Percentiles rank a stretch among this genome's conserved stretches.
Evolutionary conservation across 257 asterid genomes (phyloP).

Genomic region (Henckelia pumila): DNA sequence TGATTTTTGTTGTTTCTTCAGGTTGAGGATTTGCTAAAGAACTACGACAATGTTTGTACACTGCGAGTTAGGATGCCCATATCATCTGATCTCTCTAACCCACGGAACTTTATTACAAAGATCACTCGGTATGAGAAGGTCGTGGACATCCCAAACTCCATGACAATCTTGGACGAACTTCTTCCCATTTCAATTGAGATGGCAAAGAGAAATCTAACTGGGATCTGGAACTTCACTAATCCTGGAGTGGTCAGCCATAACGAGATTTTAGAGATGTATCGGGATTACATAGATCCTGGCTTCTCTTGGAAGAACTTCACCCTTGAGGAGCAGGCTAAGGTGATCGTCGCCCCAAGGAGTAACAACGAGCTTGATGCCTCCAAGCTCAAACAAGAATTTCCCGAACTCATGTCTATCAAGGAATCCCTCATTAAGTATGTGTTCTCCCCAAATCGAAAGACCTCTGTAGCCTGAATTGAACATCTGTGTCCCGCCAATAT

Average conservation of each 20-base stretch:
- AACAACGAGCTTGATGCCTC: constrained; percentile 74
- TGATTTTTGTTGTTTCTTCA: constrained; percentile 24
- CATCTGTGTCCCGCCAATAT: background rate
- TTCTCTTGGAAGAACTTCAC: constrained; percentile 68
- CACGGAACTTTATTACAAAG: constrained; percentile 83
- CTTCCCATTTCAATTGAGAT: constrained; percentile 81
- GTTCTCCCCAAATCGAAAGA: constrained; percentile 70
- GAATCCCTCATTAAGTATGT: constrained; percentile 66
- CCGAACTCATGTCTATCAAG: constrained; percentile 60
- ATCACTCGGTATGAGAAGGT: constrained; percentile 67
- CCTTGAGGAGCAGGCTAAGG: constrained; percentile 90
- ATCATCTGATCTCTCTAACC: constrained; percentile 66
- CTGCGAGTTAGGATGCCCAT: constrained; percentile 85
- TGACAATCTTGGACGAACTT: constrained; percentile 82
- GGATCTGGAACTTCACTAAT: constrained; percentile 78
- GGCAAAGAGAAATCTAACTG: constrained; percentile 82
- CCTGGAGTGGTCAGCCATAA: constrained; percentile 88
- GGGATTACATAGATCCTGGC: constrained; percentile 57
- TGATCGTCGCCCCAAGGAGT: constrained; percentile 75
- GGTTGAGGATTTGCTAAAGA: constrained; percentile 76
- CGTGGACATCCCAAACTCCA: constrained; percentile 79
- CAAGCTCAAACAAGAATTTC: constrained; percentile 63
- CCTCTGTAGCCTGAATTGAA: constrained; percentile 37
- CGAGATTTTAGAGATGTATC: constrained; percentile 76
- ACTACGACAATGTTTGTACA: constrained; percentile 80